These are phyloP conservation scores for Ophiosphaerella korrae DNA, from an alignment of 2,329 filamentous ascomycete species.

Conservation along the genomic window DNA sequence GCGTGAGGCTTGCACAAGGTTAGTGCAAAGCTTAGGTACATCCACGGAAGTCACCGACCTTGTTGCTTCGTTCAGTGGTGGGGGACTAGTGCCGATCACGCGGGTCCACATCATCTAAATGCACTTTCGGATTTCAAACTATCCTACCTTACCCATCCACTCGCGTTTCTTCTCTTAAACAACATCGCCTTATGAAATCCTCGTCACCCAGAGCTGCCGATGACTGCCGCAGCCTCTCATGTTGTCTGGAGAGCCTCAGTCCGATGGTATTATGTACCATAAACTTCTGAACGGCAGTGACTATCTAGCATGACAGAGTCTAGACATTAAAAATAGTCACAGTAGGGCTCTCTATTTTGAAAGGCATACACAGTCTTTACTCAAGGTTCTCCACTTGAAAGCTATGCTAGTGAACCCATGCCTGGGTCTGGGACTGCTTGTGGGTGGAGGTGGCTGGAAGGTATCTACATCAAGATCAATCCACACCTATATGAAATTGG, in stretches of 20 bases:
- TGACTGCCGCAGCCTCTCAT: slow-evolving; percentile 1
- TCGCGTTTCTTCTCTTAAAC: slow-evolving; percentile 6
- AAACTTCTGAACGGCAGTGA: not conserved
- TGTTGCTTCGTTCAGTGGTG: slow-evolving; percentile 1
- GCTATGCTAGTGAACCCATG: not conserved
- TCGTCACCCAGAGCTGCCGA: not conserved
- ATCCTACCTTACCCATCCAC: slow-evolving; percentile 16
- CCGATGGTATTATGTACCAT: not conserved
- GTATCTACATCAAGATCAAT: no score
- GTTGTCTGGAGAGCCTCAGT: slow-evolving; percentile 2
- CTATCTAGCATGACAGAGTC: not conserved
- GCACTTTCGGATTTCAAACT: slow-evolving; percentile 19
- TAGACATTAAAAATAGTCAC: slow-evolving; percentile 1
- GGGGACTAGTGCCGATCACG: slow-evolving; percentile 10
- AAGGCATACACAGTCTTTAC: not conserved
- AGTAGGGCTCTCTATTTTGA: no score
- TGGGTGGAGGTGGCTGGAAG: not conserved
- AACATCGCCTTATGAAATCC: not conserved
- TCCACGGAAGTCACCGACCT: slow-evolving; percentile 7
- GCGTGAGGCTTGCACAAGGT: slow-evolving; percentile 12
- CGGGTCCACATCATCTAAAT: slow-evolving; percentile 13
- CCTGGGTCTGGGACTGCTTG: not conserved
- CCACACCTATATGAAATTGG: not conserved
- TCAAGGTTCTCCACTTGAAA: not conserved
- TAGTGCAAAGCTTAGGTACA: slow-evolving; percentile 17